These are phyloP conservation scores for Luffa acutangula DNA, from an alignment of 306 rosid genomes.

Conservation along the genomic window DNA sequence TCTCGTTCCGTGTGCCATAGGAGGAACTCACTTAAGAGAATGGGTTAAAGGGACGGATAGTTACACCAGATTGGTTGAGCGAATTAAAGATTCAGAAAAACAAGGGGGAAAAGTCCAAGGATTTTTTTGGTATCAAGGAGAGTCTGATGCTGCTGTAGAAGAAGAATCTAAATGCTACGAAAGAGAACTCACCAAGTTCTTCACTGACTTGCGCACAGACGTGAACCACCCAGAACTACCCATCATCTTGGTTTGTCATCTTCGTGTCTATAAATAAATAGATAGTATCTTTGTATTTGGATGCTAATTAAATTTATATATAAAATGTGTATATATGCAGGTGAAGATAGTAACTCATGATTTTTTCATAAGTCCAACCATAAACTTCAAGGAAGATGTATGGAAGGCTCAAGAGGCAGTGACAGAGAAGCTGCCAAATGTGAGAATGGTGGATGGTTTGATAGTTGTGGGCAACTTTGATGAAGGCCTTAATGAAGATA, in stretches of 20 bases:
- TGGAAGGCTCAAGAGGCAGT: neutral
- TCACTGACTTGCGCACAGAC: neutral
- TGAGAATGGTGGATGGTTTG: neutral
- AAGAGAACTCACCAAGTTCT: neutral
- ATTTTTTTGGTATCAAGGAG: constrained; percentile 1
- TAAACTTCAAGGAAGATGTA: neutral
- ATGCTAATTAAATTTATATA: too few species aligned
- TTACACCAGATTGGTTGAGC: neutral
- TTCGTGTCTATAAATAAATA: neutral
- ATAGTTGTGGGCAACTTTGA: neutral
- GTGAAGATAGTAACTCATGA: neutral
- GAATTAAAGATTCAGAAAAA: neutral
- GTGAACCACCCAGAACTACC: neutral
- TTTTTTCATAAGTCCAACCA: neutral
- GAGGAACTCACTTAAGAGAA: neutral
- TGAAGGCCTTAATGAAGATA: neutral
- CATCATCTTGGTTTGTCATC: neutral
- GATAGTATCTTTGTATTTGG: too few species aligned
- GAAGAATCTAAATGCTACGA: neutral
- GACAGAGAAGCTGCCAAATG: neutral
- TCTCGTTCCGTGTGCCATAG: neutral
- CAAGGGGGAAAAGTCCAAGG: neutral
- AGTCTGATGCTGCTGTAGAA: neutral
- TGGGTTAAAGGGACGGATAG: neutral
- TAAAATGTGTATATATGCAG: neutral